These are phyloP conservation scores for Hirschioporus abietinus DNA, from an alignment of 768 basidiomycete genomes.

Conservation along the genomic window DNA sequence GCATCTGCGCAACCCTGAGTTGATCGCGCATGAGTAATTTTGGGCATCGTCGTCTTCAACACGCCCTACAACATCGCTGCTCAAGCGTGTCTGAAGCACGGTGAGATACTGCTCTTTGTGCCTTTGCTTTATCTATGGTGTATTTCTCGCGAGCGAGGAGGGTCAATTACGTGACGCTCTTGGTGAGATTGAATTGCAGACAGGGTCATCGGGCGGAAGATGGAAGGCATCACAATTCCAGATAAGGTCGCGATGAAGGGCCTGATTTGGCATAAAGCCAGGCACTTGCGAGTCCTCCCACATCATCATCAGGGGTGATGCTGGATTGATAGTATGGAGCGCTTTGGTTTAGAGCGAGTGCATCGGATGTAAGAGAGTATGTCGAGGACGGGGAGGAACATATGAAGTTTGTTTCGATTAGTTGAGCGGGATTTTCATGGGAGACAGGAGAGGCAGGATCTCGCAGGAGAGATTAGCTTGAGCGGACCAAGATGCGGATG, in stretches of 20 bases:
- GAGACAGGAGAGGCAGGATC: neutral
- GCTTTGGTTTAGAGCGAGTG: neutral
- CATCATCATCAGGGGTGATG: neutral
- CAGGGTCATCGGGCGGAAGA: neutral
- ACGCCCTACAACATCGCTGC: neutral
- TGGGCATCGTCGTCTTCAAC: neutral
- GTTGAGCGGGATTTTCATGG: too few species aligned
- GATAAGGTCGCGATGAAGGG: slow-evolving; percentile 1
- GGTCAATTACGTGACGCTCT: neutral
- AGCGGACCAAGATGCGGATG: neutral
- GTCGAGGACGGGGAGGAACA: too few species aligned
- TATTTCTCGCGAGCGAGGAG: neutral
- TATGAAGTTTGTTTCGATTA: too few species aligned
- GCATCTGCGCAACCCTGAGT: neutral
- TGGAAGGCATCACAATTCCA: neutral
- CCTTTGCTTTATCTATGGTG: neutral
- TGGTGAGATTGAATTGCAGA: neutral
- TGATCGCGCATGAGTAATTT: neutral
- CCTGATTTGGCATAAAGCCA: neutral
- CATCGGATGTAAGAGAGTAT: neutral
- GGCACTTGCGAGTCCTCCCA: neutral
- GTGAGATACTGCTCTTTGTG: neutral
- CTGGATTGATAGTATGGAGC: neutral
- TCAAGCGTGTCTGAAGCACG: neutral
- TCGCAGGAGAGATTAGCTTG: neutral